phyloP scores from a whole-genome alignment of 495 filamentous ascomycete genomes.

The Astrothelium subdiscretum region DNA sequence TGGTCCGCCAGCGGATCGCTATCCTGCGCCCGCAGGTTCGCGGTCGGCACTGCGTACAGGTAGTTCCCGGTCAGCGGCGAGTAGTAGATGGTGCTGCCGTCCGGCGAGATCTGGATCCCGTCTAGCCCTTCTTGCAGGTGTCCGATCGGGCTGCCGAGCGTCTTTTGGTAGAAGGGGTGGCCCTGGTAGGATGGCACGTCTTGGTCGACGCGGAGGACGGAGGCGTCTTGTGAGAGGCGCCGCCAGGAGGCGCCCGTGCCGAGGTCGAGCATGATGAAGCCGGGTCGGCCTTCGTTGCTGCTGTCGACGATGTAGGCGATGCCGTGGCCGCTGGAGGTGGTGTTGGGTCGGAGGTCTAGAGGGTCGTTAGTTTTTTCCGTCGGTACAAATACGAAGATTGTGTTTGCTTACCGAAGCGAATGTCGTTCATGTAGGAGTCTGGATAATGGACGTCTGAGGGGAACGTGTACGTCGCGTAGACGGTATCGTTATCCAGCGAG shows the following conservation, averaged over 20 bases:
- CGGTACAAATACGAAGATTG: too few relatives aligned
- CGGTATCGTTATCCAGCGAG: conserved; percentile 27
- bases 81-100: conserved; percentile 29
- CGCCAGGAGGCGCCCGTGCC: conserved; percentile 32
- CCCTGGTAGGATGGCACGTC: conserved; percentile 28
- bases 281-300: conserved; percentile 31
- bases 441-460: conserved; percentile 27
- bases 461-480: conserved; percentile 28
- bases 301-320: conserved; percentile 33
- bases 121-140: conserved; percentile 27
- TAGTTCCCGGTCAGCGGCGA: conserved; percentile 26
- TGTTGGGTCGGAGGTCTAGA: conserved; percentile 26
- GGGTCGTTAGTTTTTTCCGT: not conserved
- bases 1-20: conserved; percentile 26
- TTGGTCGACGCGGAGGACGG: conserved; percentile 23
- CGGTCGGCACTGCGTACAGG: conserved; percentile 27
- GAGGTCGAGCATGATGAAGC: conserved; percentile 35
- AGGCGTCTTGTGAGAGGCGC: conserved; percentile 28
- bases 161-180: conserved; percentile 23
- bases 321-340: conserved; percentile 25
- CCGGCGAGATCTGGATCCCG: conserved; percentile 29
- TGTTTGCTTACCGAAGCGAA: conserved; percentile 21
- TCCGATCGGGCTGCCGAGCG: conserved; percentile 13
- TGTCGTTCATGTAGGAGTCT: conserved; percentile 33
- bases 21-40: conserved; percentile 21